A percentile compares a stretch with the other conserved stretches of the same genome.
These are phyloP conservation scores for Hyphopichia pseudoburtonii DNA, from an alignment of 1,139 yeast genomes.

Conservation along the genomic window DNA sequence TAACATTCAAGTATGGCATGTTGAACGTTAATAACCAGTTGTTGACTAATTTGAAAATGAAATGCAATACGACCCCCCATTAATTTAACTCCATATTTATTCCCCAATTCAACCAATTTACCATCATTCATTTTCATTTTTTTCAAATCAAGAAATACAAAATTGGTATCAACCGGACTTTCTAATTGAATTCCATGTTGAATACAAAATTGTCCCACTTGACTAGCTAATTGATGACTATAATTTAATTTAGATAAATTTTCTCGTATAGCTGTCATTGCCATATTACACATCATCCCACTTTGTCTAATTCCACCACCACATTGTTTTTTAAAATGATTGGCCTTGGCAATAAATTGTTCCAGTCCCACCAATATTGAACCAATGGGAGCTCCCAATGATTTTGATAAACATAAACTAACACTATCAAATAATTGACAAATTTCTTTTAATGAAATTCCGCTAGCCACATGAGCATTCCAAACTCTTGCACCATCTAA, in stretches of 20 bases:
- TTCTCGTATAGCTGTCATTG: constrained; percentile 71
- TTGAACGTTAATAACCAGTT: constrained; percentile 67
- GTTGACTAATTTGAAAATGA: constrained; percentile 75
- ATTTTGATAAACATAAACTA: constrained; percentile 85
- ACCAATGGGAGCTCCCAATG: constrained; percentile 94
- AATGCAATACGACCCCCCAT: constrained; percentile 80
- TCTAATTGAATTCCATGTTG: constrained; percentile 51
- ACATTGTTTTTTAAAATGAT: constrained; percentile 87
- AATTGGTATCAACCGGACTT: constrained; percentile 83
- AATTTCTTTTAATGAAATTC: constrained; percentile 66
- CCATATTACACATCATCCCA: constrained; percentile 84
- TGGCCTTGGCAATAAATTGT: constrained; percentile 66
- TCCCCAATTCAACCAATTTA: constrained; percentile 54
- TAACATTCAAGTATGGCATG: constrained; percentile 58
- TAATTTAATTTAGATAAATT: constrained; percentile 59
- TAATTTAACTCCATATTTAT: constrained; percentile 61
- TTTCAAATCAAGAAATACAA: constrained; percentile 73
- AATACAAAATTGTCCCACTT: constrained; percentile 61
- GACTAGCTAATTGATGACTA: constrained; percentile 70
- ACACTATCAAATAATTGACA: constrained; percentile 84
- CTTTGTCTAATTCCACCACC: constrained; percentile 96
- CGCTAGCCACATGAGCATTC: constrained; percentile 83
- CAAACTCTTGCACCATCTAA: constrained; percentile 96
- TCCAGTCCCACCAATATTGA: constrained; percentile 76
- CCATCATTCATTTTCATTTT: constrained; percentile 60